Evolutionary conservation across 441 rosid genomes (phyloP).

Genomic region (Syzygium syzygioides): DNA sequence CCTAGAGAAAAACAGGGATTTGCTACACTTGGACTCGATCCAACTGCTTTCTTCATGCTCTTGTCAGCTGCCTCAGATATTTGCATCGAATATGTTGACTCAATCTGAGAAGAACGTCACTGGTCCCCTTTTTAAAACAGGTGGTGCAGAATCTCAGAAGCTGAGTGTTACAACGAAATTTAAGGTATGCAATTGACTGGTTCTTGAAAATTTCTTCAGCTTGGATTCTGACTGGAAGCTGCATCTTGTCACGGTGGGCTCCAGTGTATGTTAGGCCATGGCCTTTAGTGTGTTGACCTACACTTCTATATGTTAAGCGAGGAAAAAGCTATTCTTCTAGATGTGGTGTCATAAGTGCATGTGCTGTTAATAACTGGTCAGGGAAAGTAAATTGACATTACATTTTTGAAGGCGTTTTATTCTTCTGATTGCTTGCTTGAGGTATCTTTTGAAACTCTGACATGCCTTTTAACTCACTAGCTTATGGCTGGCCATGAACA

Average conservation of each 20-base stretch:
- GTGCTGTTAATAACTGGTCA: neutral
- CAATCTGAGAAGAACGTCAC: conserved; percentile 77
- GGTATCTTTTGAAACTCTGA: neutral
- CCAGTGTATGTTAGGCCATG: neutral
- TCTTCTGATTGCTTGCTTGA: neutral
- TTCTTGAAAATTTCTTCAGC: neutral
- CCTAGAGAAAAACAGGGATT: conserved; percentile 97
- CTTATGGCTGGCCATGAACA: neutral
- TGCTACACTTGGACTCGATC: conserved; percentile 89
- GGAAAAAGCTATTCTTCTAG: neutral
- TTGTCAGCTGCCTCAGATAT: conserved; percentile 78
- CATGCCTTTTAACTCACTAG: neutral
- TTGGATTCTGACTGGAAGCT: neutral
- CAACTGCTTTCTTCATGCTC: conserved; percentile 89
- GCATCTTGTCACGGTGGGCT: neutral
- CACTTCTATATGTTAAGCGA: neutral
- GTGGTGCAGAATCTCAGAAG: conserved; percentile 97
- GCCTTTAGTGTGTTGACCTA: neutral
- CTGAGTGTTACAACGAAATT: conserved; percentile 91
- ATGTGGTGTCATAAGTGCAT: neutral
- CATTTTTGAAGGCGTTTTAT: neutral
- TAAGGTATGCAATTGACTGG: conserved; percentile 50
- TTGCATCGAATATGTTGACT: conserved; percentile 85
- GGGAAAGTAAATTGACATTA: neutral
- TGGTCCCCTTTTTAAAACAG: conserved; percentile 88